These are phyloP conservation scores for Taphrina populina DNA, from an alignment of 1,139 yeast species.

Conservation along the genomic window DNA sequence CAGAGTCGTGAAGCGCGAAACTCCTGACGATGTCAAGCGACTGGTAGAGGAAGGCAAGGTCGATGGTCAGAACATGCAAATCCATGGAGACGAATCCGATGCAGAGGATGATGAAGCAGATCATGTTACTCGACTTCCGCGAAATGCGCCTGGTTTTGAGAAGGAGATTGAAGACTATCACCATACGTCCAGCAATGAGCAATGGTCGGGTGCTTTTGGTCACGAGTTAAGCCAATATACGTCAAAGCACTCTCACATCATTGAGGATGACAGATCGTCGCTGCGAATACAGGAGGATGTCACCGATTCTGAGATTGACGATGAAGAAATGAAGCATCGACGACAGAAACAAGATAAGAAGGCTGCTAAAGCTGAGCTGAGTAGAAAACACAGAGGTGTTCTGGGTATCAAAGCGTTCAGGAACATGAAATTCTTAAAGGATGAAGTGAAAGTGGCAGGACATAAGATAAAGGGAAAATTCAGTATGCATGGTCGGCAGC, in stretches of 20 bases:
- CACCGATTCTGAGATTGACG: constrained; percentile 29
- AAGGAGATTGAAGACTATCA: constrained; percentile 27
- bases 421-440: constrained; percentile 29
- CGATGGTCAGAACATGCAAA: constrained; percentile 7
- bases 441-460: constrained; percentile 28
- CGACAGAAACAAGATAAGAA: constrained; percentile 28
- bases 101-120: constrained; percentile 6
- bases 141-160: constrained; percentile 26
- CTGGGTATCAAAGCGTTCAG: constrained; percentile 29
- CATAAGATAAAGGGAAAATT: constrained; percentile 23
- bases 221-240: constrained; percentile 20
- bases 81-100: constrained; percentile 10
- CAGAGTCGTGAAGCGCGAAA: constrained; percentile 30
- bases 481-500: constrained; percentile 31
- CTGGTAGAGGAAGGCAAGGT: constrained; percentile 20
- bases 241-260: constrained; percentile 8
- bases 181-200: constrained; percentile 9
- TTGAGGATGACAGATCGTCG: constrained; percentile 10
- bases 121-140: constrained; percentile 22
- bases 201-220: constrained; percentile 25
- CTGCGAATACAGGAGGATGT: constrained; percentile 25
- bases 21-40: constrained; percentile 17
- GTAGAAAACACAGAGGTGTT: constrained; percentile 26
- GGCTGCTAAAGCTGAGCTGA: constrained; percentile 26
- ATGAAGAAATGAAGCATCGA: constrained; percentile 24